phyloP scores from a whole-genome alignment of 148 eudicot genomes.

The Fagopyrum homotropicum region DNA sequence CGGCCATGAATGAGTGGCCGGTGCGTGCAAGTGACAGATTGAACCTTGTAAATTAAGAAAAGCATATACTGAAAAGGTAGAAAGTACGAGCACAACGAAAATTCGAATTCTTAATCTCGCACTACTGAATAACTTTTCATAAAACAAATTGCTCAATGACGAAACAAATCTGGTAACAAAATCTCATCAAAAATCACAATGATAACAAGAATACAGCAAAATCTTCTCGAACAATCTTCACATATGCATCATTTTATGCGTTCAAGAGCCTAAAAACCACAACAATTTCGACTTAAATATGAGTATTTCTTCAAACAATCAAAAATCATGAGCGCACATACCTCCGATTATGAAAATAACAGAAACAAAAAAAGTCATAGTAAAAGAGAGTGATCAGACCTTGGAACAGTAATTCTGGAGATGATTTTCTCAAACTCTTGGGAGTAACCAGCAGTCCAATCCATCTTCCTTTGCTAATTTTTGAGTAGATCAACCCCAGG shows the following conservation, averaged over 20 bases:
- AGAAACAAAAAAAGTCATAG: too few relatives aligned
- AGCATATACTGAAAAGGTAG: not conserved
- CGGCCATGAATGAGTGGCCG: not conserved
- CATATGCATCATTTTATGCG: too few relatives aligned
- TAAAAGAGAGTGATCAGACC: slow-evolving; percentile 21
- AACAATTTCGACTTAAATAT: too few relatives aligned
- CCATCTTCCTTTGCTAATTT: slow-evolving; percentile 25
- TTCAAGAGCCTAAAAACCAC: too few relatives aligned
- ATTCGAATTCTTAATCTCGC: not conserved
- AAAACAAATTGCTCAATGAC: not conserved
- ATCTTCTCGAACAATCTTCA: too few relatives aligned
- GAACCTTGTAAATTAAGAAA: not conserved
- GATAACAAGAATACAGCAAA: not conserved
- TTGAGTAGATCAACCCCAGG: not conserved
- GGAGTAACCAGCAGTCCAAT: slow-evolving; percentile 48
- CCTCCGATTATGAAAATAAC: too few relatives aligned
- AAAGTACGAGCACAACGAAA: not conserved
- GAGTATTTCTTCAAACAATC: too few relatives aligned
- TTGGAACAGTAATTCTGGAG: slow-evolving; percentile 61
- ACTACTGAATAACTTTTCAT: not conserved
- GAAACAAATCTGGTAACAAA: not conserved
- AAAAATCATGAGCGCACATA: too few relatives aligned
- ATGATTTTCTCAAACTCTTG: slow-evolving; percentile 86
- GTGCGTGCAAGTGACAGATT: not conserved
- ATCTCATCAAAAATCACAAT: not conserved